A percentile compares a stretch with the other conserved stretches of the same genome.
Conservation (phyloP, 768 basidiomycete genomes). For the Astraeus odoratus region DNA sequence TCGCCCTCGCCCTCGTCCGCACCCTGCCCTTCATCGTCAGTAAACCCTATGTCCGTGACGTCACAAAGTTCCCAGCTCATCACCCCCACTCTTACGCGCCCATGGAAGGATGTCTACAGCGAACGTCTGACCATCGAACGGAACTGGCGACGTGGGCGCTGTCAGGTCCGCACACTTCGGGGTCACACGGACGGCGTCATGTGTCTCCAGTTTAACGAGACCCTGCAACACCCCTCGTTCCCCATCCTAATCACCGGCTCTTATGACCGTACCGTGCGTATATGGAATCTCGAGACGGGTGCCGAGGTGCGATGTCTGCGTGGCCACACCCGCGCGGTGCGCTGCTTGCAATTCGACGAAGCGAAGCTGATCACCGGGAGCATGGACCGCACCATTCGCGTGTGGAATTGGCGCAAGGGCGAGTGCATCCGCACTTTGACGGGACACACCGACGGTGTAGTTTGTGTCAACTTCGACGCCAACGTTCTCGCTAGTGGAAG, state of each 20-base stretch:
- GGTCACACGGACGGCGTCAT: conserved; percentile 96
- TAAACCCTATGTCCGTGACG: conserved; percentile 26
- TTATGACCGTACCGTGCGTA: conserved; percentile 88
- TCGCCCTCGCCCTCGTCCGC: conserved; percentile 3
- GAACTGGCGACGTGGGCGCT: conserved; percentile 95
- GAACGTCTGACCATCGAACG: conserved; percentile 95
- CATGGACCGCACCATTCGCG: conserved; percentile 92
- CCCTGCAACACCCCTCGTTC: conserved; percentile 73
- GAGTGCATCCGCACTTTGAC: conserved; percentile 81
- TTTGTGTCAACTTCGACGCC: conserved; percentile 86
- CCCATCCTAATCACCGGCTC: conserved; percentile 97
- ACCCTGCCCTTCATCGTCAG: conserved; percentile 1
- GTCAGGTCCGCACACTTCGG: conserved; percentile 73
- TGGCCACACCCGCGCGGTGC: conserved; percentile 89
- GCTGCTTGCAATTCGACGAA: conserved; percentile 92
- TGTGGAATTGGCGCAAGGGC: conserved; percentile 95
- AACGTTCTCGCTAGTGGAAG: conserved; percentile 90
- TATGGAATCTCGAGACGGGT: conserved; percentile 97
- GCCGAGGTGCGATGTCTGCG: conserved; percentile 72
- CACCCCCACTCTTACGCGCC: conserved; percentile 53
- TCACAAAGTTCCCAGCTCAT: conserved; percentile 17
- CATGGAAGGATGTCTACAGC: conserved; percentile 98
- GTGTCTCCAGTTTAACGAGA: conserved; percentile 93
- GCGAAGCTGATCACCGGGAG: conserved; percentile 92
- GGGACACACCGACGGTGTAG: conserved; percentile 88